A percentile compares a stretch with the other conserved stretches of the same genome.
These are phyloP conservation scores for Pythium folliculosum DNA, from an alignment of 352 stramenopile species.

Conservation along the genomic window DNA sequence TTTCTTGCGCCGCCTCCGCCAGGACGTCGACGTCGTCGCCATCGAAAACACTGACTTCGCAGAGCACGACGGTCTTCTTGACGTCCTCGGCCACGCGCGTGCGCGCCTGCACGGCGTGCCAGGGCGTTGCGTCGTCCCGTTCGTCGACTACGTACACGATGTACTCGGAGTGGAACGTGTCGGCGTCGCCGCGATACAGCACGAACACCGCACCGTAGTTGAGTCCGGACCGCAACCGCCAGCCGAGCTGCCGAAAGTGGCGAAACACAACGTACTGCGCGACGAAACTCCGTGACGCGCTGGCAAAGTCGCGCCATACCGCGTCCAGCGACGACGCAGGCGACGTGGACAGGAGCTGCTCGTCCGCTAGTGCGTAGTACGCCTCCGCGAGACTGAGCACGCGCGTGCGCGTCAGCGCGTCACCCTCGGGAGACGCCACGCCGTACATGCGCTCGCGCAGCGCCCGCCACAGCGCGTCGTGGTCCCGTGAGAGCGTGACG, in stretches of 20 bases:
- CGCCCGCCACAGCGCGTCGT: constrained; percentile 16
- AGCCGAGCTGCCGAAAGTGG: constrained; percentile 60
- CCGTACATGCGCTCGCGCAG: constrained; percentile 2
- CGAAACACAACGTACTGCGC: constrained; percentile 47
- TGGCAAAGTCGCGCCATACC: constrained; percentile 42
- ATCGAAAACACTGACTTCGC: constrained; percentile 33
- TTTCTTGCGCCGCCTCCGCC: too few relatives aligned
- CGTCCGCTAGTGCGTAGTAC: constrained; percentile 44
- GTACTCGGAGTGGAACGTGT: constrained; percentile 73
- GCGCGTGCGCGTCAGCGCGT: constrained; percentile 18
- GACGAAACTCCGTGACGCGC: constrained; percentile 39
- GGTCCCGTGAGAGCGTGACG: constrained; percentile 5
- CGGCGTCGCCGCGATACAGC: constrained; percentile 58
- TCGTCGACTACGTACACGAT: constrained; percentile 51
- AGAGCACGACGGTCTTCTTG: constrained; percentile 79
- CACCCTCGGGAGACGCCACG: neutral
- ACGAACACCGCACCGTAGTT: constrained; percentile 76
- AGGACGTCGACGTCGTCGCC: too few relatives aligned
- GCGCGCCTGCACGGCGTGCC: constrained; percentile 62
- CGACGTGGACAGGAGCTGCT: constrained; percentile 29
- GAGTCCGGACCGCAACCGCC: constrained; percentile 55
- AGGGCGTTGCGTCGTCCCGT: constrained; percentile 23
- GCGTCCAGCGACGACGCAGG: neutral
- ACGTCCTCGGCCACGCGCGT: constrained; percentile 75
- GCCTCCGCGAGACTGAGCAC: constrained; percentile 48